These are phyloP conservation scores for Gryganskiella cystojenkinii DNA, from an alignment of 192 early-diverging fungal species.

Conservation along the genomic window DNA sequence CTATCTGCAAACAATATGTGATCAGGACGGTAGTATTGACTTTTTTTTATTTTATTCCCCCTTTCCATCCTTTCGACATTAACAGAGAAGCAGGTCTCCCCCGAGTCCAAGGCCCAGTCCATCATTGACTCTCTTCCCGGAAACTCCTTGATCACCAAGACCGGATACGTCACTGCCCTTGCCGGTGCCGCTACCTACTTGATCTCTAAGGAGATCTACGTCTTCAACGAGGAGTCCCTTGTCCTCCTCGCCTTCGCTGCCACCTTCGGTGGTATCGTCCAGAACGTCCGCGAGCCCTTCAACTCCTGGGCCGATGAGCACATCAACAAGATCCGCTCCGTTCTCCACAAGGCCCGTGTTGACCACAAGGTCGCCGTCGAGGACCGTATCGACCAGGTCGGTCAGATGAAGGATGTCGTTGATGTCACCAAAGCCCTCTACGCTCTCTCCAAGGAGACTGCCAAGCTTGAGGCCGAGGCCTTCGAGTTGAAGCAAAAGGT, in stretches of 20 bases:
- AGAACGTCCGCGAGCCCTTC: constrained; percentile 84
- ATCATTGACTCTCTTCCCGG: constrained; percentile 95
- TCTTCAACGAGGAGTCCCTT: constrained; percentile 93
- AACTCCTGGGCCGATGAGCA: constrained; percentile 78
- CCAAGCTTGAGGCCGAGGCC: constrained; percentile 92
- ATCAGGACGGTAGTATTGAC: no score
- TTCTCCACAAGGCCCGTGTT: constrained; percentile 84
- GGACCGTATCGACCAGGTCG: constrained; percentile 90
- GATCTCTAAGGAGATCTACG: constrained; percentile 98
- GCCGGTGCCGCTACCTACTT: constrained; percentile 87
- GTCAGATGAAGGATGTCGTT: constrained; percentile 93
- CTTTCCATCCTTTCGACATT: background rate
- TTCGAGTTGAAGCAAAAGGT: constrained; percentile 96
- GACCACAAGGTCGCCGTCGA: constrained; percentile 94
- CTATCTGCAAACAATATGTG: no score
- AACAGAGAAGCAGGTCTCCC: constrained; percentile 63
- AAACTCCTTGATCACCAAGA: constrained; percentile 87
- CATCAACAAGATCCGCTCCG: constrained; percentile 80
- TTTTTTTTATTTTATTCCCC: background rate
- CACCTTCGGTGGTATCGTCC: constrained; percentile 83
- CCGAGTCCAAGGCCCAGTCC: constrained; percentile 87
- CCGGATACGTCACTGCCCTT: constrained; percentile 84
- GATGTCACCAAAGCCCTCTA: constrained; percentile 94
- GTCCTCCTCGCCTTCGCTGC: constrained; percentile 84
- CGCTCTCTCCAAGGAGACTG: constrained; percentile 95